Conservation (phyloP, 805 yeast species). For the Babjeviella inositovora region DNA sequence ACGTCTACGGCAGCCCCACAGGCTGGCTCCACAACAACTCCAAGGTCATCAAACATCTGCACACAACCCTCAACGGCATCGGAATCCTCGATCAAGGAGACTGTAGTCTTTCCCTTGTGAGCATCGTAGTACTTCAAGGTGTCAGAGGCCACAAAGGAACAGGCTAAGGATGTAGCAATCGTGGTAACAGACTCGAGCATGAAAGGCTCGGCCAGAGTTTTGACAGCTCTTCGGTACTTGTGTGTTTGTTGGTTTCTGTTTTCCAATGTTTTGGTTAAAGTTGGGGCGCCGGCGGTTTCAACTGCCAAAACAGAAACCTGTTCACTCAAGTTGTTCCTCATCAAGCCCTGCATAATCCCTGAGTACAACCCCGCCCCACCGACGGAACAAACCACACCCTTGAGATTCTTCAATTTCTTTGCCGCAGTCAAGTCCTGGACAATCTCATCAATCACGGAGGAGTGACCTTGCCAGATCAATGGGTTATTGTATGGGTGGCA, state of each 20-base stretch:
- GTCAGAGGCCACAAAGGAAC: conserved; percentile 33
- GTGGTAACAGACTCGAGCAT: conserved; percentile 27
- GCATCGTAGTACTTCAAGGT: conserved; percentile 34
- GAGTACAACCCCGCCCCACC: conserved; percentile 46
- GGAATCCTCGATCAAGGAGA: conserved; percentile 34
- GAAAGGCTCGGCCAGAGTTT: too few relatives aligned
- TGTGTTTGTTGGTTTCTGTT: too few relatives aligned
- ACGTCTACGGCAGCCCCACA: conserved; percentile 73
- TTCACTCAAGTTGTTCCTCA: conserved; percentile 13
- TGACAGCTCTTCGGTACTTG: conserved; percentile 26
- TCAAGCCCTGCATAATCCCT: conserved; percentile 30
- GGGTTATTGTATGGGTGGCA: conserved; percentile 41
- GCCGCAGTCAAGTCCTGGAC: conserved; percentile 10
- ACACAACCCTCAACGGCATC: conserved; percentile 40
- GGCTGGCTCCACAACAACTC: conserved; percentile 49
- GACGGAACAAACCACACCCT: conserved; percentile 33
- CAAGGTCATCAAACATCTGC: conserved; percentile 30
- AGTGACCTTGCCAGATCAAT: conserved; percentile 37
- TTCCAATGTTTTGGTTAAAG: too few relatives aligned
- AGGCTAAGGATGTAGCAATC: conserved; percentile 50
- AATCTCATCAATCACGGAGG: conserved; percentile 27
- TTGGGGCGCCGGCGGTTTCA: conserved; percentile 51
- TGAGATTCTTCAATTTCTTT: conserved; percentile 11
- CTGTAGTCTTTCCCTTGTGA: too few relatives aligned
- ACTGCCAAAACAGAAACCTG: conserved; percentile 26